Conservation (phyloP, 1,139 yeast species). For the Kodamaea fungicola region DNA sequence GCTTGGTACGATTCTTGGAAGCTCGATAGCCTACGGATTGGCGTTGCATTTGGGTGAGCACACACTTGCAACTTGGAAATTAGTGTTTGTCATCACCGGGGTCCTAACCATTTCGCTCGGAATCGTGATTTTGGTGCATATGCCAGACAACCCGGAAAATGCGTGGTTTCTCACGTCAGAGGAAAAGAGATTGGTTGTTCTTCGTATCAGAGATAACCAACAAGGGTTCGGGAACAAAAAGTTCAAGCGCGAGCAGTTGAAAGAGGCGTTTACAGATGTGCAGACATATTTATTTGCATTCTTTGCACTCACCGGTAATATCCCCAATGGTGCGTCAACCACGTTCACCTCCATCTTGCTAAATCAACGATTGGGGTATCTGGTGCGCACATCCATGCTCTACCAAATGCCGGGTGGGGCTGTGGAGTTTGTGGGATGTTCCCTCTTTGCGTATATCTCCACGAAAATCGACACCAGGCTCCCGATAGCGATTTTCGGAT, state of each 20-base stretch:
- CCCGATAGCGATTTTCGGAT: slow-evolving; percentile 39
- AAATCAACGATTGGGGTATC: slow-evolving; percentile 42
- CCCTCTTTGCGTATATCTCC: slow-evolving; percentile 14
- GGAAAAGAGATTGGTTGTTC: slow-evolving; percentile 39
- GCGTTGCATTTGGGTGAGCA: slow-evolving; percentile 10
- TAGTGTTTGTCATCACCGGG: slow-evolving; percentile 31
- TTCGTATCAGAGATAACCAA: slow-evolving; percentile 30
- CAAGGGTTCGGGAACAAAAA: slow-evolving; percentile 9
- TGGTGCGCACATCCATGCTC: slow-evolving; percentile 30
- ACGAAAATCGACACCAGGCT: slow-evolving; percentile 20
- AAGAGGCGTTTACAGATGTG: slow-evolving; percentile 14
- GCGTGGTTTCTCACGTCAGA: slow-evolving; percentile 41
- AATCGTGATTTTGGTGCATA: slow-evolving; percentile 17
- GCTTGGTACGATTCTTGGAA: slow-evolving; percentile 24
- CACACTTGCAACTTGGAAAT: slow-evolving; percentile 26
- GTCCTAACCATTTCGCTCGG: slow-evolving; percentile 26
- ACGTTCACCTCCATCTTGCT: slow-evolving; percentile 28
- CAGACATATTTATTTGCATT: slow-evolving; percentile 13
- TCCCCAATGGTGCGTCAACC: slow-evolving; percentile 10
- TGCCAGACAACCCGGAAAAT: slow-evolving; percentile 28
- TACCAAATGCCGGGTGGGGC: slow-evolving; percentile 35
- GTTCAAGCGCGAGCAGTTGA: slow-evolving; percentile 14
- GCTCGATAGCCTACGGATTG: slow-evolving; percentile 24
- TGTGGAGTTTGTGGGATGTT: slow-evolving; percentile 41
- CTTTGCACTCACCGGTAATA: slow-evolving; percentile 8